A percentile compares a stretch with the other conserved stretches of the same genome.
Conservation (phyloP, 495 filamentous ascomycete genomes). For the Thermothielavioides terrestris region DNA sequence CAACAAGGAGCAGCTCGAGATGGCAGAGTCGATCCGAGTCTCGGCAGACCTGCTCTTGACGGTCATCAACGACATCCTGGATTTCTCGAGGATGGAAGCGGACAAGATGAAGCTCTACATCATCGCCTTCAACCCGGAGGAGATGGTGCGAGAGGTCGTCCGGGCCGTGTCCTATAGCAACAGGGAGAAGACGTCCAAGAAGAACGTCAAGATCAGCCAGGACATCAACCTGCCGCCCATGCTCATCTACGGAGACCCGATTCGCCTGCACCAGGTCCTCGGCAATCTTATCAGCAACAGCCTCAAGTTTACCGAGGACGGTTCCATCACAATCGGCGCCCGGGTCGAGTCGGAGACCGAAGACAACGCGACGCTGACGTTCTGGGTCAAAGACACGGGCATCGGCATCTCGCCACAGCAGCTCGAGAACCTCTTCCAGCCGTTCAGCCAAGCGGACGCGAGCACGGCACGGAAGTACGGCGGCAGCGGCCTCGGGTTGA, state of each 20-base stretch:
- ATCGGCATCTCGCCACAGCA: constrained; percentile 82
- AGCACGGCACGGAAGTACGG: constrained; percentile 83
- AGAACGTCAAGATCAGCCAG: constrained; percentile 53
- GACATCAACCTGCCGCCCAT: constrained; percentile 68
- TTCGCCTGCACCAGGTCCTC: constrained; percentile 83
- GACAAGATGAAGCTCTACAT: constrained; percentile 92
- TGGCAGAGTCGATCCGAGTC: constrained; percentile 84
- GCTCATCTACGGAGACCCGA: constrained; percentile 83
- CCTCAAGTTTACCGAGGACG: constrained; percentile 86
- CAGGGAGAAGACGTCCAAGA: constrained; percentile 56
- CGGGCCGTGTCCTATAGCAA: constrained; percentile 80
- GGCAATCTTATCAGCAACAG: constrained; percentile 91
- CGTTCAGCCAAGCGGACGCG: constrained; percentile 83
- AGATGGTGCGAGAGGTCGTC: constrained; percentile 82
- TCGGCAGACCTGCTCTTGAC: constrained; percentile 86
- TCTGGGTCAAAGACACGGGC: constrained; percentile 82
- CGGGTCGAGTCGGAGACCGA: constrained; percentile 59
- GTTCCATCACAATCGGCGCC: constrained; percentile 72
- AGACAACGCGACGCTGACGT: constrained; percentile 62
- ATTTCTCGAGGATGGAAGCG: constrained; percentile 89
- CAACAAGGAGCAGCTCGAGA: constrained; percentile 74
- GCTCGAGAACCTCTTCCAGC: constrained; percentile 74
- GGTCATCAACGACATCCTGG: constrained; percentile 90
- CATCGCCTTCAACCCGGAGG: constrained; percentile 73
- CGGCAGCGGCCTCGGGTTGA: constrained; percentile 80